Evolutionary conservation across 106 monocot genomes (phyloP), one percentile per base, ranked within the genome.

Genomic region (Gastrodia elata): DNA sequence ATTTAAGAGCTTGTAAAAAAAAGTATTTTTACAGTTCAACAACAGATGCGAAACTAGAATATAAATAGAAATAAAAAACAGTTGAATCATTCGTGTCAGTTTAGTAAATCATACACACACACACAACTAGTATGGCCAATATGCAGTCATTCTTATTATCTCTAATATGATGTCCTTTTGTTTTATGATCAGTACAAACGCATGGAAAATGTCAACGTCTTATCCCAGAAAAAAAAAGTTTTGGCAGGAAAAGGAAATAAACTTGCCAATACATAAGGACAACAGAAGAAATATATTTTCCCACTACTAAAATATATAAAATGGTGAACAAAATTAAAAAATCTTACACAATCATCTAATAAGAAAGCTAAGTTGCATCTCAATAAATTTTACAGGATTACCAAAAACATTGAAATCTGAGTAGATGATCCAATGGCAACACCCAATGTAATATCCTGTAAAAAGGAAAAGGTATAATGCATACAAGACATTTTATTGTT

Each of bases 351-450:
- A n/a, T n/a, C n/a, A n/a, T n/a, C n/a, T n/a, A n/a, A n/a, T n/a
- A n/a, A n/a, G n/a, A n/a, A n/a, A n/a, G n/a, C n/a, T n/a, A n/a
- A n/a, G n/a, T n/a, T n/a, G n/a, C n/a, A n/a, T n/a, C n/a, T n/a
- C n/a, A 55, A 70, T n/a, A 67, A 5, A 37, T 37, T 38, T 67
- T 67, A 46, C 5, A 0, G 26, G 16, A 73, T 24, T 14, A 94
- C 94, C 91, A 89, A 86, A 85, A 94, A 94, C 94, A 94, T 94
- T 46, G 94, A 91, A 75, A 94, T 94, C 56, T 94, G 91, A 18
- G 94, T 94, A 41, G 91, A 94, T 28, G 94, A 94, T 52, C 94
- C 94, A 80, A 94, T 94, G 39, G 94, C 94, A 76, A 94, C 94
- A 18, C 94, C 91, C 57, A 94, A 78, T 70, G 94, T 87, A 64